These are phyloP conservation scores for Heliamphora pulchella DNA, from an alignment of 179 eudicot species.

Conservation along the genomic window DNA sequence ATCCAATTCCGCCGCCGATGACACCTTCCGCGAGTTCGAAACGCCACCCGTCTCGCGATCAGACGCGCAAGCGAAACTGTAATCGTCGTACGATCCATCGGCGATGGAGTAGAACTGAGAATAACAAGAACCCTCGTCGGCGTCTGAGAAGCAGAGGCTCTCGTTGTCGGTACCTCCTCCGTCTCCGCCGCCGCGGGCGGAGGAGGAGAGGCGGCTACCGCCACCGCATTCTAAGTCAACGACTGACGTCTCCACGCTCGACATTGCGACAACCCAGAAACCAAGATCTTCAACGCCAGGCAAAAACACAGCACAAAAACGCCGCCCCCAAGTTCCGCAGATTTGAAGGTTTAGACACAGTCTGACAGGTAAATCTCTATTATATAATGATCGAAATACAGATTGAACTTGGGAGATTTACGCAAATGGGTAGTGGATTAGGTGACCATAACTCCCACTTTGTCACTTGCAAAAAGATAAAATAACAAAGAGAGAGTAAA, in stretches of 20 bases:
- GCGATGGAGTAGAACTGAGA: slow-evolving; percentile 48
- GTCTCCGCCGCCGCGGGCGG: slow-evolving; percentile 11
- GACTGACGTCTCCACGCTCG: slow-evolving; percentile 22
- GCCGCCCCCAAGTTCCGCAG: background rate
- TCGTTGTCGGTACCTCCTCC: slow-evolving; percentile 19
- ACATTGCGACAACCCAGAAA: slow-evolving; percentile 18
- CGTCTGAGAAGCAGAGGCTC: slow-evolving; percentile 41
- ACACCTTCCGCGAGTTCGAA: slow-evolving; percentile 21
- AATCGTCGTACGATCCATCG: slow-evolving; percentile 33
- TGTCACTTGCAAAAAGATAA: background rate
- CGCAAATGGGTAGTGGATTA: slow-evolving; percentile 15
- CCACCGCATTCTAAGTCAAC: slow-evolving; percentile 34
- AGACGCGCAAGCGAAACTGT: slow-evolving; percentile 16
- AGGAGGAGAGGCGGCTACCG: slow-evolving; percentile 17
- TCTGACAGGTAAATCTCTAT: background rate
- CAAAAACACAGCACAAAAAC: slow-evolving; percentile 1
- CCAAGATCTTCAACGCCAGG: background rate
- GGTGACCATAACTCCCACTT: slow-evolving; percentile 14
- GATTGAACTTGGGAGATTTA: background rate
- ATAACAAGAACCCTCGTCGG: slow-evolving; percentile 42
- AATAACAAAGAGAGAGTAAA: background rate
- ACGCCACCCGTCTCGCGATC: slow-evolving; percentile 17
- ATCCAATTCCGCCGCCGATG: slow-evolving; percentile 27
- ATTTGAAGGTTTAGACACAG: background rate
- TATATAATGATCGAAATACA: background rate